These are phyloP conservation scores for Malassezia japonica DNA, from an alignment of 1,284 basidiomycete genomes.

Conservation along the genomic window DNA sequence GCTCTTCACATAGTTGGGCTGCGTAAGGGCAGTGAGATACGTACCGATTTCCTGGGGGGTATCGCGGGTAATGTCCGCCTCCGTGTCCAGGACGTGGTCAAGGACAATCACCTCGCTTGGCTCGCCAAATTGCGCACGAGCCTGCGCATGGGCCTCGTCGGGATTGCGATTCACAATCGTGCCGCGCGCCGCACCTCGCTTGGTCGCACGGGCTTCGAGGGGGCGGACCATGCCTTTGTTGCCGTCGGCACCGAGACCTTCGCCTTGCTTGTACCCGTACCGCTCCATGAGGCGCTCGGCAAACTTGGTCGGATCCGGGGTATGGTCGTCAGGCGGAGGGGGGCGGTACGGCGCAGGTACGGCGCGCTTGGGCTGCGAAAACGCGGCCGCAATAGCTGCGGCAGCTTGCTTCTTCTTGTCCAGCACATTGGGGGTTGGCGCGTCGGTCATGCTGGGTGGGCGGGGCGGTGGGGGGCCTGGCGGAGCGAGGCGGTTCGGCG, in stretches of 20 bases:
- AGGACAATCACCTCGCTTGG: constrained; percentile 22
- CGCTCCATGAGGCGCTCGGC: constrained; percentile 31
- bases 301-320: constrained; percentile 15
- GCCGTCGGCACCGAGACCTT: constrained; percentile 35
- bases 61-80: constrained; percentile 9
- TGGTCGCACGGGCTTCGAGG: constrained; percentile 5
- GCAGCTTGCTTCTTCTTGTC: no score
- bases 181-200: constrained; percentile 1
- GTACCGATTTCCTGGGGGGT: constrained; percentile 20
- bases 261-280: constrained; percentile 33
- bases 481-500: no score
- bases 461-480: no score
- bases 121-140: constrained; percentile 12
- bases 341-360: no score
- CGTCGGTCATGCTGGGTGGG: no score
- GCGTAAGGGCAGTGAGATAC: constrained; percentile 13
- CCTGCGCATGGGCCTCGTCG: constrained; percentile 8
- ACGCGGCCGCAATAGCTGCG: neutral
- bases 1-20: constrained; percentile 25
- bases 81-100: constrained; percentile 11
- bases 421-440: no score
- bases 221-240: constrained; percentile 31
- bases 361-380: no score
- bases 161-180: constrained; percentile 14
- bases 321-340: no score